Evolutionary conservation across 2,329 filamentous ascomycete genomes (phyloP).

Genomic region (Paecilomyces dactylethromorphus): DNA sequence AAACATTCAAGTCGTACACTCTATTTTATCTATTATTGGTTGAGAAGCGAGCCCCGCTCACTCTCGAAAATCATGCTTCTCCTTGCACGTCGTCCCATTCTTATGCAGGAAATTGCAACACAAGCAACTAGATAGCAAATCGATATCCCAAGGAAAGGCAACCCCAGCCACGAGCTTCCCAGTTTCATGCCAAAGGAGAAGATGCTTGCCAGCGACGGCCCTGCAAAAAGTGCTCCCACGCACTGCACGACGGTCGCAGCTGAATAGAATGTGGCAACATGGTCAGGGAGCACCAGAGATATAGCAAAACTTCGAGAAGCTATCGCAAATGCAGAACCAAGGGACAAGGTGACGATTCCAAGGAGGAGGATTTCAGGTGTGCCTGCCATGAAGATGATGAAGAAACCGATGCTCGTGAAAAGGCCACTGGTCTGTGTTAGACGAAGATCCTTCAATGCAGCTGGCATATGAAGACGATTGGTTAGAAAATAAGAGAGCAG

Average conservation of each 20-base stretch:
- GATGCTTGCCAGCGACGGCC: constrained; percentile 19
- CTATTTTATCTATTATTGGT: no score
- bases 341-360: constrained; percentile 12
- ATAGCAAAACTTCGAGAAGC: constrained; percentile 19
- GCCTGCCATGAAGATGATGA: constrained; percentile 2
- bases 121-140: neutral
- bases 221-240: constrained; percentile 15
- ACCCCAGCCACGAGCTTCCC: neutral
- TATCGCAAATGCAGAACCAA: constrained; percentile 17
- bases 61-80: no score
- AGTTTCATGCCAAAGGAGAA: constrained; percentile 7
- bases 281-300: constrained; percentile 16
- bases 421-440: constrained; percentile 14
- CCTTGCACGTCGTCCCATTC: neutral
- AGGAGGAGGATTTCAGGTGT: no score
- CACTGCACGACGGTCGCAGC: constrained; percentile 16
- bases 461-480: constrained; percentile 13
- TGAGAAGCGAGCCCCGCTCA: no score
- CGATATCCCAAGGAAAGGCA: neutral
- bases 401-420: constrained; percentile 14
- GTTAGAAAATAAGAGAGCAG: constrained; percentile 8
- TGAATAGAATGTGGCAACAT: constrained; percentile 22
- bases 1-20: no score
- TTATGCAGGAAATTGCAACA: no score
- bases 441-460: constrained; percentile 14